A percentile compares a stretch with the other conserved stretches of the same genome.
Evolutionary conservation across 169 alveolate genomes (phyloP).

Genomic region (Cryptosporidium bovis): DNA sequence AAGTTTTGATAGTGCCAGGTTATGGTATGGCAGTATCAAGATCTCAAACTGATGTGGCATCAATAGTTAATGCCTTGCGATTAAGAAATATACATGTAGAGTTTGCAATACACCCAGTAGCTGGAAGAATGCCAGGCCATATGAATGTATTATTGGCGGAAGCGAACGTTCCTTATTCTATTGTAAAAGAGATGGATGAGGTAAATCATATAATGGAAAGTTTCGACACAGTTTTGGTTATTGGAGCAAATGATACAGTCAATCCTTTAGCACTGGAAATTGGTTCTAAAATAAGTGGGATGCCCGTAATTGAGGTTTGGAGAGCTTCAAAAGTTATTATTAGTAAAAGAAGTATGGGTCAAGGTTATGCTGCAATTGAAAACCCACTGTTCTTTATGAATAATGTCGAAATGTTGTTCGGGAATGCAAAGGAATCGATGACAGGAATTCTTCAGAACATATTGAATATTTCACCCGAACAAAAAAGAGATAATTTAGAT

Average conservation of each 20-base stretch:
- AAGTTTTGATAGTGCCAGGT: slow-evolving; percentile 94
- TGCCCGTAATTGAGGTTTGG: slow-evolving; percentile 96
- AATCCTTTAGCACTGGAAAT: slow-evolving; percentile 92
- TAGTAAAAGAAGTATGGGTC: slow-evolving; percentile 91
- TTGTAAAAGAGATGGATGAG: slow-evolving; percentile 94
- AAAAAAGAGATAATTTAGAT: slow-evolving; percentile 7
- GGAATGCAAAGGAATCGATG: slow-evolving; percentile 86
- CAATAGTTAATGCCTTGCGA: slow-evolving; percentile 80
- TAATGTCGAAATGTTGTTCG: slow-evolving; percentile 91
- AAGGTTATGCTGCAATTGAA: slow-evolving; percentile 95
- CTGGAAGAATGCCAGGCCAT: slow-evolving; percentile 98
- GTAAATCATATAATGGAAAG: slow-evolving; percentile 85
- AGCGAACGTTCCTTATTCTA: slow-evolving; percentile 93
- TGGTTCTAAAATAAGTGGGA: slow-evolving; percentile 91
- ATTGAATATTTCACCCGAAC: slow-evolving; percentile 16
- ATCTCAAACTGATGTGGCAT: slow-evolving; percentile 87
- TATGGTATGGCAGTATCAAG: slow-evolving; percentile 95
- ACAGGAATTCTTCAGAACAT: slow-evolving; percentile 20
- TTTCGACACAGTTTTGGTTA: slow-evolving; percentile 89
- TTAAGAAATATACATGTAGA: slow-evolving; percentile 87
- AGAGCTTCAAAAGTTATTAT: slow-evolving; percentile 88
- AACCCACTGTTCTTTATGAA: slow-evolving; percentile 91
- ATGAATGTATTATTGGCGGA: slow-evolving; percentile 95
- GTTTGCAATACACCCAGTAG: slow-evolving; percentile 97
- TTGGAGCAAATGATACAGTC: slow-evolving; percentile 96